phyloP scores from a whole-genome alignment of 192 early-diverging fungal species.

The Kickxella alabastrina region DNA sequence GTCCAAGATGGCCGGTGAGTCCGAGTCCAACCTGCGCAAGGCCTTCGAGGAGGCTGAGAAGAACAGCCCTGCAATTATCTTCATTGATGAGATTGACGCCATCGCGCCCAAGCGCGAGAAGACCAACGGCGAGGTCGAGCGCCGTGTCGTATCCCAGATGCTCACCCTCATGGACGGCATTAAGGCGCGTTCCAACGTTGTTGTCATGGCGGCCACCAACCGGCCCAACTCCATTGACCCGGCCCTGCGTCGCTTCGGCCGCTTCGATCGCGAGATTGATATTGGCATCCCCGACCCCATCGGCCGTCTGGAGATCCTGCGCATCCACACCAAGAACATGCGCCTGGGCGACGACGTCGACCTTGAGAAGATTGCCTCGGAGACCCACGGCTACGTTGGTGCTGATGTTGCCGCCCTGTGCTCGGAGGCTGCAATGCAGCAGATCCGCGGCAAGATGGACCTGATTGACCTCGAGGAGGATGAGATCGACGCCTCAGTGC shows the following conservation, averaged over 20 bases:
- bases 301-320: slow-evolving; percentile 96
- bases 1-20: slow-evolving; percentile 99
- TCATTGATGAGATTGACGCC: slow-evolving; percentile 99
- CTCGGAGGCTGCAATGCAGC: slow-evolving; percentile 99
- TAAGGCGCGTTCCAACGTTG: slow-evolving; percentile 94
- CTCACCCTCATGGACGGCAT: slow-evolving; percentile 98
- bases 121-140: slow-evolving; percentile 98
- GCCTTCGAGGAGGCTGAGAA: slow-evolving; percentile 99
- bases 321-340: slow-evolving; percentile 99
- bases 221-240: slow-evolving; percentile 98
- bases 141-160: slow-evolving; percentile 97
- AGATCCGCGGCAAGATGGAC: slow-evolving; percentile 99
- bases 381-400: slow-evolving; percentile 97
- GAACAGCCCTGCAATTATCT: slow-evolving; percentile 95
- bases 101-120: slow-evolving; percentile 99
- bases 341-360: slow-evolving; percentile 96
- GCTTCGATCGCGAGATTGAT: slow-evolving; percentile 98
- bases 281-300: slow-evolving; percentile 99
- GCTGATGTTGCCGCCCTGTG: slow-evolving; percentile 96
- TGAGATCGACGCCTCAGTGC: slow-evolving; percentile 94
- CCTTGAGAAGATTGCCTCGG: slow-evolving; percentile 92
- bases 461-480: slow-evolving; percentile 97
- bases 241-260: slow-evolving; percentile 96
- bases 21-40: slow-evolving; percentile 95
- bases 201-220: slow-evolving; percentile 99